Base-by-base conservation (phyloP, 2,329 filamentous ascomycete species). In the Pseudogymnoascus verrucosus region DNA sequence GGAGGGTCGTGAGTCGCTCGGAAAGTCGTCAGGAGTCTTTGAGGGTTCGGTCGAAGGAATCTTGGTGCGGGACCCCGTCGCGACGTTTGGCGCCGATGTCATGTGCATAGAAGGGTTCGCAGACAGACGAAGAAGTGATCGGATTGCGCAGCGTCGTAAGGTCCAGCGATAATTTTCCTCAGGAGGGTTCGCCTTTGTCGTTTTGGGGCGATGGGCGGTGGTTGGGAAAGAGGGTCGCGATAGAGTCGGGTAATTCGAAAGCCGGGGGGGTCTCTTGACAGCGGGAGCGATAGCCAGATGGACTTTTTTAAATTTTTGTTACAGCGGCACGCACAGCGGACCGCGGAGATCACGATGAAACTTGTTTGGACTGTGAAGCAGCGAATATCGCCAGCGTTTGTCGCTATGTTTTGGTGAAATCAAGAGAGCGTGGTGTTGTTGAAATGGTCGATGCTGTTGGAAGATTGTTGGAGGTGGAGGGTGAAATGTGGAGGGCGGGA, bases 191-290 rank as follows among this genome's bases (percentile, higher is more conserved):
- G 44, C 28, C 44, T 51, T 26, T 51, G 23, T 51, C 44, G 12
- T 28, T 51, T 47, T 51, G 14, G 44, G 21, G 44, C 28, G 44
- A 51, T 51, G 54, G 16, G 54, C 16, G 54, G 54, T 60, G 54
- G 54, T 60, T 60, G 54, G 54, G 54, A 60, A 60, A 60, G 54
- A 60, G 54, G 54, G 54, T 60, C 54, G 36, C 54, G 54, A 60
- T 60, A 37, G 28, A 36, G 51, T 60, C 36, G 54, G 54, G 54
- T 60, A 36, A 39, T 60, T 51, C 44, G 23, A 51, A 51, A 51
- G n/a, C 42, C 21, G 42, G 42, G 28, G 28, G 28, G 54, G 54
- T 34, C 34, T 59, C n/a, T 59, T 59, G 54, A 59, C 54, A 59
- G 54, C 54, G 54, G 54, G 54, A 59, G n/a, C 34, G 54, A 59